Conservation (phyloP, 129 eudicot species). For the Calendula officinalis region DNA sequence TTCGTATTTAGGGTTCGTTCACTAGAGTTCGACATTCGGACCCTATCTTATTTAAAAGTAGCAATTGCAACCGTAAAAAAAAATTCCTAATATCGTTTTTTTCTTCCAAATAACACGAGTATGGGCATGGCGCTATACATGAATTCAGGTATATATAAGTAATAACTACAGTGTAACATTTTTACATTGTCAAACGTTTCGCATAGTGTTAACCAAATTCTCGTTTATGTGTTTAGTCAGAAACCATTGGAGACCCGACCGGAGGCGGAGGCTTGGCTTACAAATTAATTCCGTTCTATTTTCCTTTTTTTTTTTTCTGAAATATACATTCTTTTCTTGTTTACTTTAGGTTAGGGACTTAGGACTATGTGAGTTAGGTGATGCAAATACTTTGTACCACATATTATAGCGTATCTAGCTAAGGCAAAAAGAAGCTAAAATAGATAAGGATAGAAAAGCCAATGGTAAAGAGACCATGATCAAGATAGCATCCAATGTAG, state of each 20-base stretch:
- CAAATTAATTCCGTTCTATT: background rate
- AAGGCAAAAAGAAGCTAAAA: slow-evolving; percentile 20
- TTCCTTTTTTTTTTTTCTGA: background rate
- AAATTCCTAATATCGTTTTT: background rate
- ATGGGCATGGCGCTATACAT: slow-evolving; percentile 12
- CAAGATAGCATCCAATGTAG: slow-evolving; percentile 31
- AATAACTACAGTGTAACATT: too few relatives aligned
- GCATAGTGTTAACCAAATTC: background rate
- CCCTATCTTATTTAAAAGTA: background rate
- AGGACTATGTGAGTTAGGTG: slow-evolving; percentile 28
- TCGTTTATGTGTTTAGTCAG: background rate
- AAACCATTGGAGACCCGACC: background rate
- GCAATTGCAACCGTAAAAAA: background rate
- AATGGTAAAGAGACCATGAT: slow-evolving; percentile 34
- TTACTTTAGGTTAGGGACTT: slow-evolving; percentile 1
- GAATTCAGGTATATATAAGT: background rate
- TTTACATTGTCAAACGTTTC: background rate
- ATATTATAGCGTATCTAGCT: slow-evolving; percentile 11
- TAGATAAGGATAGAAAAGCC: slow-evolving; percentile 33
- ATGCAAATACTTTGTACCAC: slow-evolving; percentile 30
- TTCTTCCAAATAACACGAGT: background rate
- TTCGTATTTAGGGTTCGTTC: slow-evolving; percentile 7
- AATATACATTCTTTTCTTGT: background rate
- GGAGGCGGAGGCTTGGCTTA: background rate
- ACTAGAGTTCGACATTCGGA: background rate